A percentile compares a stretch with the other conserved stretches of the same genome.
phyloP scores from a whole-genome alignment of 768 basidiomycete genomes.

The Tricholoma sp. region DNA sequence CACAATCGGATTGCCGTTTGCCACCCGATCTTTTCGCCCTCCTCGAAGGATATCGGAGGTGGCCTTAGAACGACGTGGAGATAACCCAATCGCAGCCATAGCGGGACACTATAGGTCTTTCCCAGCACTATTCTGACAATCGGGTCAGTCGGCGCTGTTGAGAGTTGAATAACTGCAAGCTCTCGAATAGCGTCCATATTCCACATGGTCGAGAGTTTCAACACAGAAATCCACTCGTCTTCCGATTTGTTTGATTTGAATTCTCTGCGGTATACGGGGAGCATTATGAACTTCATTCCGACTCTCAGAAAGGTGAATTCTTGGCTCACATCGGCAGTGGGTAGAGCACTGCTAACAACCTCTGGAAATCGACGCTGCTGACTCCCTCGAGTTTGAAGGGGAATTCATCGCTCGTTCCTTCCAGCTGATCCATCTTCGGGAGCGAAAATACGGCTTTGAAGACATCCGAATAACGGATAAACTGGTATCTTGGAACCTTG shows the following conservation, averaged over 20 bases:
- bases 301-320: background rate
- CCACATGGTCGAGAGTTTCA: conserved; percentile 11
- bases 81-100: conserved; percentile 13
- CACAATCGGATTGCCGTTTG: conserved; percentile 9
- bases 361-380: conserved; percentile 11
- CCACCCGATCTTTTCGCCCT: conserved; percentile 6
- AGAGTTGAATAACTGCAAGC: conserved; percentile 9
- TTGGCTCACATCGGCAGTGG: conserved; percentile 10
- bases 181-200: conserved; percentile 12
- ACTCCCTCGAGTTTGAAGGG: conserved; percentile 10
- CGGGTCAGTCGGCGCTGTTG: background rate
- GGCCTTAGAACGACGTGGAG: conserved; percentile 3
- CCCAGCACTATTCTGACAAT: conserved; percentile 7
- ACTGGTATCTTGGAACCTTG: conserved; percentile 9
- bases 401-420: conserved; percentile 7
- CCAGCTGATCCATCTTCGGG: conserved; percentile 2
- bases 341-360: conserved; percentile 9
- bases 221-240: conserved; percentile 13
- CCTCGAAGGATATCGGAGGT: conserved; percentile 4
- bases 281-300: background rate
- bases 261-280: background rate
- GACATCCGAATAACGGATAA: conserved; percentile 8
- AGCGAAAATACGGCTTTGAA: conserved; percentile 14
- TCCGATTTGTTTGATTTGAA: background rate
- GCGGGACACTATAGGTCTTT: conserved; percentile 12